Conservation (phyloP, 2,329 filamentous ascomycete species). For the Fusarium denticulatum region DNA sequence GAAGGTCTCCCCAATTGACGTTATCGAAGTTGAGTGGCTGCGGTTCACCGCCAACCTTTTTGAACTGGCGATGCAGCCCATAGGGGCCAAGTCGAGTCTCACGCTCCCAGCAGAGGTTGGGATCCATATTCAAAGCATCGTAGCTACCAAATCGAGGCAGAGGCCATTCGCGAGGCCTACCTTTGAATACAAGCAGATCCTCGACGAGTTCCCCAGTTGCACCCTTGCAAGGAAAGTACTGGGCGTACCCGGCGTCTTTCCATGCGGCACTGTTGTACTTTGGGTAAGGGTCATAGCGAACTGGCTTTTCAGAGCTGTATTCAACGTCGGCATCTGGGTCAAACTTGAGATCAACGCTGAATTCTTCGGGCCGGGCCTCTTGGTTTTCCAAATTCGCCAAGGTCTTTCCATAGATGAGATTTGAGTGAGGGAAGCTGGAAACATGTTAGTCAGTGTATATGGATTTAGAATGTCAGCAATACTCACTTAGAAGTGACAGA, state of each 20-base stretch:
- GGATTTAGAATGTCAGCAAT: not conserved
- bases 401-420: slow-evolving; percentile 67
- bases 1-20: slow-evolving; percentile 76
- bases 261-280: slow-evolving; percentile 72
- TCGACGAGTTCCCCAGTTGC: slow-evolving; percentile 67
- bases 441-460: slow-evolving; percentile 44
- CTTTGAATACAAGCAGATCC: slow-evolving; percentile 73
- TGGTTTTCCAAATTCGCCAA: slow-evolving; percentile 57
- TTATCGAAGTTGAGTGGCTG: slow-evolving; percentile 66
- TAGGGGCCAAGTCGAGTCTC: slow-evolving; percentile 76
- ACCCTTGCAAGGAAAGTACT: slow-evolving; percentile 72
- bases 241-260: slow-evolving; percentile 64
- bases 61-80: slow-evolving; percentile 61
- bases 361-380: slow-evolving; percentile 50
- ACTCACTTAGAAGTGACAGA: slow-evolving; percentile 54
- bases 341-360: slow-evolving; percentile 45
- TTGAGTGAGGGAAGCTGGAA: slow-evolving; percentile 53
- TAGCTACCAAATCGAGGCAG: slow-evolving; percentile 71
- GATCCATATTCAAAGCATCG: slow-evolving; percentile 67
- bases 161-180: slow-evolving; percentile 67
- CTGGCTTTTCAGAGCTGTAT: slow-evolving; percentile 59
- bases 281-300: slow-evolving; percentile 76
- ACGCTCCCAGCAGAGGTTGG: slow-evolving; percentile 73
- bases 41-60: slow-evolving; percentile 53
- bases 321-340: slow-evolving; percentile 49